Conservation (phyloP, 23 red algal species). For the Gracilaria caudata region DNA sequence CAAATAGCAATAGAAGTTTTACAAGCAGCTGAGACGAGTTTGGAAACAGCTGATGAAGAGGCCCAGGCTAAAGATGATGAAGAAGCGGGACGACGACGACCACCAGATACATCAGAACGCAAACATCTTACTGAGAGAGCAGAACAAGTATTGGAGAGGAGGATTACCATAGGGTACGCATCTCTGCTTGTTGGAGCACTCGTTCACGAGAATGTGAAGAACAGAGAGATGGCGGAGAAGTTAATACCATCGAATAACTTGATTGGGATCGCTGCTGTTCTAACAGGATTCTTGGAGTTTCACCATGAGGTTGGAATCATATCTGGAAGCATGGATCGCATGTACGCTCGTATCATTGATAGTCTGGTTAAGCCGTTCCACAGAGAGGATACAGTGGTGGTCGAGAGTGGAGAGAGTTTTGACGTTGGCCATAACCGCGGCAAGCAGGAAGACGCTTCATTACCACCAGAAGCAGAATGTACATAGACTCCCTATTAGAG, state of each 20-base stretch:
- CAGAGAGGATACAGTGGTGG: not conserved
- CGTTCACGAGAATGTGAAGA: constrained; percentile 14
- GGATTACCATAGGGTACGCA: constrained; percentile 58
- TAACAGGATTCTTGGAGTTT: constrained; percentile 65
- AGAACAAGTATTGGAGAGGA: constrained; percentile 24
- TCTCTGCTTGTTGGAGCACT: constrained; percentile 62
- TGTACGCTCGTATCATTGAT: constrained; percentile 43
- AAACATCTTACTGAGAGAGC: not conserved
- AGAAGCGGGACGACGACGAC: not conserved
- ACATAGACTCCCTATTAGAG: not conserved
- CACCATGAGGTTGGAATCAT: constrained; percentile 70
- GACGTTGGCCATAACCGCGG: not conserved
- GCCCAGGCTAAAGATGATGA: not conserved
- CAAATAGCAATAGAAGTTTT: constrained; percentile 49
- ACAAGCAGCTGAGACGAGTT: not conserved
- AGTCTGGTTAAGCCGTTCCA: constrained; percentile 21
- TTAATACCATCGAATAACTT: constrained; percentile 27
- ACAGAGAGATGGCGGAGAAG: constrained; percentile 18
- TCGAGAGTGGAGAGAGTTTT: not conserved
- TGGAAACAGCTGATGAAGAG: not conserved
- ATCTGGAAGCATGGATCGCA: constrained; percentile 52
- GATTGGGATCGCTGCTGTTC: constrained; percentile 36
- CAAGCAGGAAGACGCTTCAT: not conserved
- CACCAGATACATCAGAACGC: not conserved
- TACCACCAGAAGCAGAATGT: not conserved